These are phyloP conservation scores for Xenosphaeropsis pyriputrescens DNA, from an alignment of 2,329 filamentous ascomycete genomes.

Conservation along the genomic window DNA sequence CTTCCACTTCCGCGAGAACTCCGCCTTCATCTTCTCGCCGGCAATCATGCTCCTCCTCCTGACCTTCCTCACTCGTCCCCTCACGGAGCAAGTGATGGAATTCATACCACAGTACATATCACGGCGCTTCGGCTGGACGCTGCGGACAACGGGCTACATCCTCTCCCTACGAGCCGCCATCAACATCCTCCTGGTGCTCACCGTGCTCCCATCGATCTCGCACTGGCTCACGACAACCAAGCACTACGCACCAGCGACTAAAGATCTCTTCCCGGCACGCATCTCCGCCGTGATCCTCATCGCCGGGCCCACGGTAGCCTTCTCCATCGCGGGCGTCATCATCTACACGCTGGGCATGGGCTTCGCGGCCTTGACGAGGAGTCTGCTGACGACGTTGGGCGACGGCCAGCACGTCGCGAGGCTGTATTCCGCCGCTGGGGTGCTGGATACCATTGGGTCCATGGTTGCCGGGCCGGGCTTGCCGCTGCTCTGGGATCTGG, in stretches of 20 bases:
- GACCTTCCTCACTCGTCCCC: conserved; percentile 6
- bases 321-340: conserved; percentile 10
- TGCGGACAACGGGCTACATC: conserved; percentile 10
- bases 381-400: conserved; percentile 12
- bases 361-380: conserved; percentile 7
- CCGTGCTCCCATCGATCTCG: conserved; percentile 11
- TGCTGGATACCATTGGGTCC: conserved; percentile 12
- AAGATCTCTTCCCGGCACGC: conserved; percentile 13
- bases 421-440: conserved; percentile 12
- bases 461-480: conserved; percentile 11
- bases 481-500: conserved; percentile 10
- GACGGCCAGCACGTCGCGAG: conserved; percentile 12
- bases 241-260: conserved; percentile 6
- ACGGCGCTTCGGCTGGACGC: conserved; percentile 11
- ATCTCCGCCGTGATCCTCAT: conserved; percentile 9
- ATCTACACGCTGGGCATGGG: conserved; percentile 14
- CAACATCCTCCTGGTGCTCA: conserved; percentile 11
- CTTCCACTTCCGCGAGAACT: conserved; percentile 1
- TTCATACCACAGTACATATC: conserved; percentile 14
- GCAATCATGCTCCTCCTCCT: conserved; percentile 16
- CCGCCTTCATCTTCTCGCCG: conserved; percentile 10
- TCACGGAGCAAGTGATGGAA: conserved; percentile 1
- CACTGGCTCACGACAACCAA: conserved; percentile 5
- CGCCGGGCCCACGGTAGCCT: conserved; percentile 8
- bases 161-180: conserved; percentile 13